These are phyloP conservation scores for Trichoderma cornu-damae DNA, from an alignment of 2,329 filamentous ascomycete species.

Conservation along the genomic window DNA sequence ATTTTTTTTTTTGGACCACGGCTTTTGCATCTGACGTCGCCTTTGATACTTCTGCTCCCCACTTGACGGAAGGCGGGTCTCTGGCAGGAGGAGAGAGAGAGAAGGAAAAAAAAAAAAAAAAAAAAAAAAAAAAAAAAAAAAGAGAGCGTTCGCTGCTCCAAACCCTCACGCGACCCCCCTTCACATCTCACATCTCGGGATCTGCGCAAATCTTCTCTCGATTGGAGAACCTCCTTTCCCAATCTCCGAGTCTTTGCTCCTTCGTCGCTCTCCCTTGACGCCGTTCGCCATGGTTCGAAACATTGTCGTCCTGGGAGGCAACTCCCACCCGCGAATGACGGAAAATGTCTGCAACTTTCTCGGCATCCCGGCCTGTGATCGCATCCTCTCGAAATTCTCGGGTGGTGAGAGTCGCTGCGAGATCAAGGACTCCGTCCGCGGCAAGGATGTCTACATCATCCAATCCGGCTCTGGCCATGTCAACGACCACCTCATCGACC, in stretches of 20 bases:
- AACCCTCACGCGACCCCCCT: slow-evolving; percentile 18
- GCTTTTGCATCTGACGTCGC: slow-evolving; percentile 19
- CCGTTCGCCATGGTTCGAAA: slow-evolving; percentile 76
- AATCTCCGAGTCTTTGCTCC: neutral
- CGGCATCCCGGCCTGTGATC: slow-evolving; percentile 77
- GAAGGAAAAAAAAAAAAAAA: no score
- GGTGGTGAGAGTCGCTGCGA: slow-evolving; percentile 93
- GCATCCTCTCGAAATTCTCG: slow-evolving; percentile 85
- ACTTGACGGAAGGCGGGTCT: slow-evolving; percentile 15
- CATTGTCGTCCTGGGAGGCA: slow-evolving; percentile 88
- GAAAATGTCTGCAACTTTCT: slow-evolving; percentile 84
- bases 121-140: no score
- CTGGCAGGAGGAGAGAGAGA: slow-evolving; percentile 16
- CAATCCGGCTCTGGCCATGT: slow-evolving; percentile 88
- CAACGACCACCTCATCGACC: slow-evolving; percentile 94
- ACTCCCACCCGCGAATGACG: slow-evolving; percentile 83
- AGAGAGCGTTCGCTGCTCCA: slow-evolving; percentile 8
- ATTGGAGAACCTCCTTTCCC: neutral
- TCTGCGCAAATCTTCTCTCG: neutral
- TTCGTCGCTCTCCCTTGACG: neutral
- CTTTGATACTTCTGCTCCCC: slow-evolving; percentile 7
- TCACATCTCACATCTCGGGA: neutral
- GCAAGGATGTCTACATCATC: slow-evolving; percentile 98
- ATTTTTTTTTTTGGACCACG: slow-evolving; percentile 9
- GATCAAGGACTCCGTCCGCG: slow-evolving; percentile 92